Evolutionary conservation across 148 eudicot species (phyloP).

Genomic region (Rhododendron vialii): DNA sequence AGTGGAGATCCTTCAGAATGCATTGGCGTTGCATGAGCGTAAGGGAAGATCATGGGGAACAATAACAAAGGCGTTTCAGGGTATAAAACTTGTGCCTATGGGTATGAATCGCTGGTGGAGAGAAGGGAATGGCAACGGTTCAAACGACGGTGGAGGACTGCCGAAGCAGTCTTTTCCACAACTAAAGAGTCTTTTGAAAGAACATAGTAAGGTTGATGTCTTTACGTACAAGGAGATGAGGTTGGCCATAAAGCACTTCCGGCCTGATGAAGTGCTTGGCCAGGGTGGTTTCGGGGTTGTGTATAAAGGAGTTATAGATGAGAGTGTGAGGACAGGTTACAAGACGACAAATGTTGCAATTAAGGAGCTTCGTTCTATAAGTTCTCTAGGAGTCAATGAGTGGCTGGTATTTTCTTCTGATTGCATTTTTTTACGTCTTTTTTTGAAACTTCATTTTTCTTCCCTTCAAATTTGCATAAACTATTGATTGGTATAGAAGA

Average conservation of each 20-base stretch:
- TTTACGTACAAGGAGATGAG: conserved; percentile 85
- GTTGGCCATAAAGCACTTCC: conserved; percentile 67
- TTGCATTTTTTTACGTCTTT: neutral
- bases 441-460: conserved; percentile 5
- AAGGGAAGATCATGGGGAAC: too few species aligned
- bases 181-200: too few species aligned
- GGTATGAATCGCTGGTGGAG: too few species aligned
- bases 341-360: conserved; percentile 67
- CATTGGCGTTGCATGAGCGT: too few species aligned
- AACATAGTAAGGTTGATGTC: conserved; percentile 50
- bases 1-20: too few species aligned
- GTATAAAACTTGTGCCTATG: too few species aligned
- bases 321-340: conserved; percentile 67
- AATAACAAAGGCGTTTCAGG: too few species aligned
- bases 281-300: conserved; percentile 87
- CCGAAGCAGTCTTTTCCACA: too few species aligned
- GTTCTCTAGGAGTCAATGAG: conserved; percentile 70
- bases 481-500: neutral
- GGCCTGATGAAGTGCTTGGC: conserved; percentile 74
- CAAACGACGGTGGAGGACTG: too few species aligned
- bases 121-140: too few species aligned
- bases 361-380: conserved; percentile 74
- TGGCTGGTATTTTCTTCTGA: conserved; percentile 63
- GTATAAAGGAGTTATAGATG: conserved; percentile 72
- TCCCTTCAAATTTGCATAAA: conserved; percentile 7